phyloP scores from a whole-genome alignment of 805 yeast genomes.

The Zygosaccharomyces gambellarensis region DNA sequence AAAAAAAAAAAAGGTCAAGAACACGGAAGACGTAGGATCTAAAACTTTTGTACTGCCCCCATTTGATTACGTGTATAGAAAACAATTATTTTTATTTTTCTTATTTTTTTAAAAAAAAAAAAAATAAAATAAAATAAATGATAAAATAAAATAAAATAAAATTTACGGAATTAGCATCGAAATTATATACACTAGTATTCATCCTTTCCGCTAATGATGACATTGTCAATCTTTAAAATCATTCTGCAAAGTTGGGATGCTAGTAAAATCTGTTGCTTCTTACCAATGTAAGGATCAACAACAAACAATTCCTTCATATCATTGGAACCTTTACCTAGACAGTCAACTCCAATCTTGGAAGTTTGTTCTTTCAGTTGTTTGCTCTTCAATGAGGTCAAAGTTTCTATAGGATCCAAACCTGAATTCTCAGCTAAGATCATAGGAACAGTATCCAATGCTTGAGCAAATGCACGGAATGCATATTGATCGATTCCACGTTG shows the following conservation, averaged over 20 bases:
- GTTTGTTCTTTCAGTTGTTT: conserved; percentile 71
- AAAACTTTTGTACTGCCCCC: conserved; percentile 1
- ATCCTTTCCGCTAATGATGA: conserved; percentile 83
- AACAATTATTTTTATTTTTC: neutral
- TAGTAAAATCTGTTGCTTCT: conserved; percentile 88
- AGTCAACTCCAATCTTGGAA: conserved; percentile 84
- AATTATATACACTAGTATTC: conserved; percentile 42
- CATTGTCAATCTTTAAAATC: conserved; percentile 96
- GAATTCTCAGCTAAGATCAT: conserved; percentile 96
- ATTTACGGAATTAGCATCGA: neutral
- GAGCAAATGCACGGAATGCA: conserved; percentile 92
- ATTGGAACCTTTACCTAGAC: conserved; percentile 79
- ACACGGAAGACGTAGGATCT: neutral
- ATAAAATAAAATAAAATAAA: neutral
- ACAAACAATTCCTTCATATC: conserved; percentile 94
- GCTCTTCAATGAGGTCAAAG: conserved; percentile 76
- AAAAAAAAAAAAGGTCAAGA: neutral
- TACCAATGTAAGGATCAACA: conserved; percentile 95
- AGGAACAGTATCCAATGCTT: conserved; percentile 87
- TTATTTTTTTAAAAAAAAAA: neutral
- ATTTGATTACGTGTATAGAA: conserved; percentile 6
- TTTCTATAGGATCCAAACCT: conserved; percentile 90
- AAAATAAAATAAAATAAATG: neutral
- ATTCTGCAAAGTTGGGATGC: conserved; percentile 97
- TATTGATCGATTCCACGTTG: conserved; percentile 96